phyloP scores from a whole-genome alignment of 75 land plant genomes.

The Cryptomeria japonica region DNA sequence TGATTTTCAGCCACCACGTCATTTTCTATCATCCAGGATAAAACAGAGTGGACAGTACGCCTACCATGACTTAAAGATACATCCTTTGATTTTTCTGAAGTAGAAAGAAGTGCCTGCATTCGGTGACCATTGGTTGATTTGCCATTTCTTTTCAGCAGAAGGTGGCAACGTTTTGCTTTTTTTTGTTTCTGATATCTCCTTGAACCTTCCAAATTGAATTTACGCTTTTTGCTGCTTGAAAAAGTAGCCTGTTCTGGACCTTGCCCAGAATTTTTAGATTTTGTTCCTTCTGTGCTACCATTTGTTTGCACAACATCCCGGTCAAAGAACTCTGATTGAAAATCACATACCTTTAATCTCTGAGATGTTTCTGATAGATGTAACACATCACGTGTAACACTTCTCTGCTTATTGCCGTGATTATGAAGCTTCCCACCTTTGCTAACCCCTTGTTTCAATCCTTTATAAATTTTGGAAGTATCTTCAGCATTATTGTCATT shows the following conservation, averaged over 20 bases:
- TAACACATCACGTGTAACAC: background rate
- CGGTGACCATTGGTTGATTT: constrained; percentile 18
- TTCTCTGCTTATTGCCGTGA: background rate
- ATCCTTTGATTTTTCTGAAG: constrained; percentile 17
- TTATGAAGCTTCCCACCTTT: background rate
- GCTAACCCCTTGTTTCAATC: background rate
- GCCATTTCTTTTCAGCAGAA: constrained; percentile 7
- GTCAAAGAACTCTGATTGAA: background rate
- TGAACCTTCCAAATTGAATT: background rate
- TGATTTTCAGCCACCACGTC: constrained; percentile 41
- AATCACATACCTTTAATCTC: background rate
- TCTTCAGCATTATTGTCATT: background rate
- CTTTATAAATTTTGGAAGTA: background rate
- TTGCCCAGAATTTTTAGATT: constrained; percentile 11
- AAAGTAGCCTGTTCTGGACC: background rate
- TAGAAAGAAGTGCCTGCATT: constrained; percentile 31
- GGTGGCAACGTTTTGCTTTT: background rate
- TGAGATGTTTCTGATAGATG: background rate
- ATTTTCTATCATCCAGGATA: constrained; percentile 80
- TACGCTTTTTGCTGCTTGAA: constrained; percentile 1
- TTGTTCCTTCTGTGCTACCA: constrained; percentile 6
- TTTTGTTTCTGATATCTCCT: background rate
- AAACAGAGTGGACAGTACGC: constrained; percentile 24
- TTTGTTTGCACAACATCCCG: background rate
- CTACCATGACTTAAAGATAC: background rate